Evolutionary conservation across 305 asterid genomes (phyloP).

Genomic region (Solanum hybrid): DNA sequence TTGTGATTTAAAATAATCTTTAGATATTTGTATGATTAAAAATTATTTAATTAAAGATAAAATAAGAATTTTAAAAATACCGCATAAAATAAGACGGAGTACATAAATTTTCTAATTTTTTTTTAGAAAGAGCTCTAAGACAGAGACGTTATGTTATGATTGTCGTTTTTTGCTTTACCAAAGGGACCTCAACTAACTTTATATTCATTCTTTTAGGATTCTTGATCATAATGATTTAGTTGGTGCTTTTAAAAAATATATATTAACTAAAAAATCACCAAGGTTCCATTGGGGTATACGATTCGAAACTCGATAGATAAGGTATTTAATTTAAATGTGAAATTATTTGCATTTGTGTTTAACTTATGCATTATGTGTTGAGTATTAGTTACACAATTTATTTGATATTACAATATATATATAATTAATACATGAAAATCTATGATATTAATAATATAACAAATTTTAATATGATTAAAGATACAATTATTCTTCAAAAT

Average conservation of each 20-base stretch:
- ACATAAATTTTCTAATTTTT: too few relatives aligned
- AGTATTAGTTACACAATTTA: too few relatives aligned
- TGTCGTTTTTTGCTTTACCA: neutral
- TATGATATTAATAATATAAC: too few relatives aligned
- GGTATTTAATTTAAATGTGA: neutral
- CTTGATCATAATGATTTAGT: neutral
- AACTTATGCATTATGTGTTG: neutral
- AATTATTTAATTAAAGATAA: too few relatives aligned
- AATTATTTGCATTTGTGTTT: neutral
- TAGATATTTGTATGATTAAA: fast-evolving
- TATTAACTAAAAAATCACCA: neutral
- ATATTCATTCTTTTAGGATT: neutral
- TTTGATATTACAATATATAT: too few relatives aligned
- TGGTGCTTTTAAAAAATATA: neutral
- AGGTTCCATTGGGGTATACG: neutral
- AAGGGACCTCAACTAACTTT: neutral
- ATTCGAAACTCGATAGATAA: neutral
- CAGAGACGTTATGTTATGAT: neutral
- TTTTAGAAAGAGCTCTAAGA: neutral
- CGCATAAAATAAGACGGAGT: too few relatives aligned
- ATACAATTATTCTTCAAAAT: too few relatives aligned
- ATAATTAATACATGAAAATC: too few relatives aligned
- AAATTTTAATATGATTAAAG: neutral
- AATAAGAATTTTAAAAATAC: too few relatives aligned
- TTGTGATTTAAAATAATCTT: too few relatives aligned